Evolutionary conservation across 345 rosid species (phyloP).

Genomic region (Sapria himalayana): DNA sequence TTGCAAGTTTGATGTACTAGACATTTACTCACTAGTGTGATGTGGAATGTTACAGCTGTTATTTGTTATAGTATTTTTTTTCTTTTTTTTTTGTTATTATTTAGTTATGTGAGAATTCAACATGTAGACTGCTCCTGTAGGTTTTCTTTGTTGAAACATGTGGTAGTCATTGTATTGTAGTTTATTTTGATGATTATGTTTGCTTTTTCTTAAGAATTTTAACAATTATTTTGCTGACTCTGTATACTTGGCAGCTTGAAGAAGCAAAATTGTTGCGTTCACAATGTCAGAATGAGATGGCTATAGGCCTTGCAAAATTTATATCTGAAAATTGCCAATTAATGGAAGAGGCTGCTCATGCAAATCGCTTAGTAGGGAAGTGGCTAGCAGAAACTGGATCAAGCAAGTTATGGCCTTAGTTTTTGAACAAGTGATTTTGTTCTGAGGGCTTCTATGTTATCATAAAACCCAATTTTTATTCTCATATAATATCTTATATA

Average conservation of each 20-base stretch:
- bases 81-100: too few relatives aligned
- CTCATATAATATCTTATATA: constrained; percentile 4
- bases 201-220: too few relatives aligned
- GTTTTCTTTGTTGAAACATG: too few relatives aligned
- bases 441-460: constrained; percentile 5
- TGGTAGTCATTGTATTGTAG: too few relatives aligned
- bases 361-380: constrained; percentile 71
- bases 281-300: constrained; percentile 86
- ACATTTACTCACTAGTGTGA: too few relatives aligned
- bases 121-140: too few relatives aligned
- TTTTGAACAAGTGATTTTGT: constrained; percentile 6
- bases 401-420: constrained; percentile 42
- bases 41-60: too few relatives aligned
- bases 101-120: too few relatives aligned
- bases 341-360: constrained; percentile 51
- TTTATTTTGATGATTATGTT: too few relatives aligned
- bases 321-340: constrained; percentile 40
- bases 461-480: constrained; percentile 6
- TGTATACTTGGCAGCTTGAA: constrained; percentile 46
- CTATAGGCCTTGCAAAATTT: constrained; percentile 73
- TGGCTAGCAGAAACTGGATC: constrained; percentile 98
- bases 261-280: constrained; percentile 88
- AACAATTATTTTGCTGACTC: not conserved
- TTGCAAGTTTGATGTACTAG: too few relatives aligned
- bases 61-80: too few relatives aligned